Evolutionary conservation across 2,329 filamentous ascomycete genomes (phyloP), one percentile per base, ranked within the genome.

Genomic region (Simplicillium aogashimaense): DNA sequence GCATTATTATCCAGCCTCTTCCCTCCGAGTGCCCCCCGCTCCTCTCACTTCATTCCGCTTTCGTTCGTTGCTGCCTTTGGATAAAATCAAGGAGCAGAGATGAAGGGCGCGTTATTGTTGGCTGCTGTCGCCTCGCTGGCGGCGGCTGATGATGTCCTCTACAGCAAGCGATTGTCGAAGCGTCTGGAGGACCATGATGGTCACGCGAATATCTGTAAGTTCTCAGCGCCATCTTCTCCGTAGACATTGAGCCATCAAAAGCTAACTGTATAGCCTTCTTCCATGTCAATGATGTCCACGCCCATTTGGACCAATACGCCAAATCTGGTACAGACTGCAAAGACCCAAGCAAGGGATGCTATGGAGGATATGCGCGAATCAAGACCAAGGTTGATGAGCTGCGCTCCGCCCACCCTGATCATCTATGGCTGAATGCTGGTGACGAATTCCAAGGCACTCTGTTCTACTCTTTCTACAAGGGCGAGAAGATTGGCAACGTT

Each of bases 391-490:
- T 82, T 30, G 68, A 79, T 39, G 65, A 71, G 49, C 67, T 75
- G 18, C 69, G 76, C 25, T 67, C 72, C 5, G 64, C 66, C 25
- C 65, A 78, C 50, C 68, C 73, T n/a, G 73, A 81, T 52, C 76
- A 74, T 41, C 62, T 83, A 13, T 74, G 76, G 60, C 61, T 83
- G 35, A 80, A 83, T 41, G 74, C 72, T 2, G 79, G 79, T n/a
- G 79, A 83, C 48, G 79, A 83, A 53, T 83, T 83, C 53, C 75
- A 82, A 49, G 78, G 79, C 40, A 83, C 79, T 1, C 64, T 82
- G 7, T 83, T 81, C 63, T 83, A 80, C 60, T 70, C 70, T 4
- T 81, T 72, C 55, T 83, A 83, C 50, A 72, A 72, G 13, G 75
- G 76, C 17, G 76, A 81, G 61, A 83, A 83, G 66, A 83, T 83